These are phyloP conservation scores for Stellera chamaejasme DNA, from an alignment of 345 rosid genomes.

Conservation along the genomic window DNA sequence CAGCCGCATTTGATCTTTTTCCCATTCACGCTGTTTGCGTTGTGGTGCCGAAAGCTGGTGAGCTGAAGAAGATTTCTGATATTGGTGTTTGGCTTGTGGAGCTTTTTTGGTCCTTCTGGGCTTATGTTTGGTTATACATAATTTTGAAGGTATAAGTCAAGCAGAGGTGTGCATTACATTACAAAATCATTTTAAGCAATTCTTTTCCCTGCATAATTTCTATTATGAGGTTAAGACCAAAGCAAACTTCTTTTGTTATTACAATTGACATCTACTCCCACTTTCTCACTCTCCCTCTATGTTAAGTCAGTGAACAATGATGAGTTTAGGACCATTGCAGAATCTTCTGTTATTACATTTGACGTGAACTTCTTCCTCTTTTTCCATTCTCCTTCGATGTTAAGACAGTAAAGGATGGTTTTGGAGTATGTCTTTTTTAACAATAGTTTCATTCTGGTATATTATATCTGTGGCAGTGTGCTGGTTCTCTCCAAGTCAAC, in stretches of 20 bases:
- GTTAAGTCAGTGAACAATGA: too few relatives aligned
- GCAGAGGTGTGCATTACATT: background rate
- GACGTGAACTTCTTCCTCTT: too few relatives aligned
- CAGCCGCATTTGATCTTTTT: constrained; percentile 96
- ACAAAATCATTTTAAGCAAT: background rate
- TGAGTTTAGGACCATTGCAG: too few relatives aligned
- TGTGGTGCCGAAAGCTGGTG: constrained; percentile 90
- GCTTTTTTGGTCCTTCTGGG: constrained; percentile 98
- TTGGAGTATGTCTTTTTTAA: too few relatives aligned
- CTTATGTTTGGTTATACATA: constrained; percentile 91
- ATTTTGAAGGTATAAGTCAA: constrained; percentile 62
- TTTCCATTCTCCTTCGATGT: too few relatives aligned
- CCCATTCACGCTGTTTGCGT: constrained; percentile 98
- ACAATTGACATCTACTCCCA: too few relatives aligned
- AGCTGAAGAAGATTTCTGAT: constrained; percentile 90
- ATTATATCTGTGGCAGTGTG: too few relatives aligned
- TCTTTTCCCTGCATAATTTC: constrained; percentile 3
- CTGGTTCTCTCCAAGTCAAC: background rate
- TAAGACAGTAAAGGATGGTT: too few relatives aligned
- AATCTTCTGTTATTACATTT: too few relatives aligned
- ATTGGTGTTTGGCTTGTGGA: constrained; percentile 92
- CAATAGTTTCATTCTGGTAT: too few relatives aligned
- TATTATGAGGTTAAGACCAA: background rate
- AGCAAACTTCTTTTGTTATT: too few relatives aligned
- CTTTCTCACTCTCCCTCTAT: too few relatives aligned